Base-by-base conservation (phyloP, 768 basidiomycete species). In the Cytidiella melzeri region DNA sequence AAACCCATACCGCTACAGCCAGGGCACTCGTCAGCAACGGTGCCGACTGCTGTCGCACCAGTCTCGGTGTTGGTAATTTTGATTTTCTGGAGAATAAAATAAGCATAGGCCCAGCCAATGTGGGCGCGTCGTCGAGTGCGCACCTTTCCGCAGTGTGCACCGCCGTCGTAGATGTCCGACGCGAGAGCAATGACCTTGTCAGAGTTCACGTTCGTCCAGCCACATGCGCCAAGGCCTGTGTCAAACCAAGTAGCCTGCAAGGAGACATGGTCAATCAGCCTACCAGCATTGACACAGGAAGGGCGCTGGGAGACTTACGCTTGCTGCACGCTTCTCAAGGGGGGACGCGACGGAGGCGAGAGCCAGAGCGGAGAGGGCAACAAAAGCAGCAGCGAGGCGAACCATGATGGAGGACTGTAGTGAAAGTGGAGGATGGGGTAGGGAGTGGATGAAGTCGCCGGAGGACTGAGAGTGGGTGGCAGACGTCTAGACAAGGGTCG, bases 231-330 rank as follows among this genome's bases (percentile, higher is more conserved):
- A 21, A 71, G 58, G 26, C 66, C 79, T 47, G 73, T 74, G 52
- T 80, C 53, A 61, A 76, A 88, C 76, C 76, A 88, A 27, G 85
- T 88, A 36, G 78, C 84, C 85, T 87, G 43, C 39, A 45, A 49
- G 21, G 25, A 24, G 38, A n/a, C n/a, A 52, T 24, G 53, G 53
- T 9, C 21, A 19, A 11, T n/a, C 27, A 26, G 6, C 11, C 25
- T 7, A 21, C 11, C 4, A 41, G 25, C 13, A 28, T 45, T n/a
- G 30, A 34, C 30, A 34, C 30, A 34, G 30, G 9, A 7, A 34
- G 7, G 3, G 40, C 30, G 7, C 30, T 28, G n/a, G 34, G 40
- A 13, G 43, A 69, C 79, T 54, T 62, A 87, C 87, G 54, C 70
- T 67, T 37, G 67, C 55, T 45, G 40, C 19, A 3, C 85, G 75